Evolutionary conservation across 1,284 basidiomycete genomes (phyloP), one percentile per base, ranked within the genome.

Genomic region (Mycena citricolor): DNA sequence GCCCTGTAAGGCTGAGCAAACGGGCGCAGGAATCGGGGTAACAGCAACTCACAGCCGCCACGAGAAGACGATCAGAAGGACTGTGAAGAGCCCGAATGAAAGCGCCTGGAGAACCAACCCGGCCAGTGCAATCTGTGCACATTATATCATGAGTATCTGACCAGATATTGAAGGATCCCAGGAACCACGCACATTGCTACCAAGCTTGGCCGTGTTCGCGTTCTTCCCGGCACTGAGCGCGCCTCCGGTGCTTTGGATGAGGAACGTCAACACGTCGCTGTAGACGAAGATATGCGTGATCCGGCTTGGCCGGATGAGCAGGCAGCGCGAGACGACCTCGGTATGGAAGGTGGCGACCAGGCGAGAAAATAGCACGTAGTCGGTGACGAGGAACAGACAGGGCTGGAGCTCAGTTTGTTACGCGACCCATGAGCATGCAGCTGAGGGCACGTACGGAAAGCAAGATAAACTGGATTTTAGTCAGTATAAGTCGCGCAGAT

Each of bases 221-320:
- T 39, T 40, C 10, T 43, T 26, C 11, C 28, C 19, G 1, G 42
- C 30, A 3, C 32, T 39, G 38, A 55, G 32, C 1, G 38, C 47
- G 10, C 53, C 54, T 5, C 56, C 56, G 5, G 26, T 13, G 10
- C 40, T 24, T 28, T 57, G 56, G 7, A 57, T 8, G 14, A 46
- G 25, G 31, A 55, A 54, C 14, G 56, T 57, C 1, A 39, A 8
- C 4, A 54, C 42, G 17, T 57, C 56, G 30, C 47, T 50, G 43
- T 47, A 53, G 5, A 55, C 50, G 39, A 57, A 57, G 2, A 55
- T 20, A 19, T 45, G 41, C 31, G 37, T 37, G 7, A 54, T 44
- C 30, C 34, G 47, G 13, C 48, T 36, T 6, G 22, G 22, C 12
- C 4, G 38, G 38, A 40, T 4, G 8, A n/a, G 25, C 21, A 37